Percentiles rank a stretch among this genome's conserved stretches.
Evolutionary conservation across 2,329 filamentous ascomycete species (phyloP).

Genomic region (Nothopassalora personata): DNA sequence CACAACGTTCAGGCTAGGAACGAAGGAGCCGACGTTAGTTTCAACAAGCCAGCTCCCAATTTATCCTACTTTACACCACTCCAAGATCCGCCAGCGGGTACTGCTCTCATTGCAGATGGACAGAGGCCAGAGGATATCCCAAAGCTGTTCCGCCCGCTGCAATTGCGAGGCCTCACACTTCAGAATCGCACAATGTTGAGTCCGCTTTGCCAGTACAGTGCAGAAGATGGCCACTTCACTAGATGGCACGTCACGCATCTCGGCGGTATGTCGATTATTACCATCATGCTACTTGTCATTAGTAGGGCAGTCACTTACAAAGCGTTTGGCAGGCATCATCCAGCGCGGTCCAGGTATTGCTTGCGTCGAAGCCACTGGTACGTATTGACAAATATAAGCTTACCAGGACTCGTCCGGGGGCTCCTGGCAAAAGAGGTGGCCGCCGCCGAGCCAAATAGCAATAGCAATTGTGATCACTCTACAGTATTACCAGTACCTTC

Average conservation of each 20-base stretch:
- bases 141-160: slow-evolving; percentile 56
- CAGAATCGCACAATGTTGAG: slow-evolving; percentile 54
- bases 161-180: slow-evolving; percentile 43
- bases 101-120: slow-evolving; percentile 43
- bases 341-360: slow-evolving; percentile 68
- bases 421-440: no score
- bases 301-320: background rate
- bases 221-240: slow-evolving; percentile 67
- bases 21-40: slow-evolving; percentile 22
- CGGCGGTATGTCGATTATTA: slow-evolving; percentile 44
- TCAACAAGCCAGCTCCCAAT: slow-evolving; percentile 41
- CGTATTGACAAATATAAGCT: background rate
- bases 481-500: no score
- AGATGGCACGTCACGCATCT: slow-evolving; percentile 70
- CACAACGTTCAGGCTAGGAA: slow-evolving; percentile 24
- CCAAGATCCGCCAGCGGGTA: slow-evolving; percentile 44
- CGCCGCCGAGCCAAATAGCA: no score
- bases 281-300: background rate
- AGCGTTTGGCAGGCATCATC: slow-evolving; percentile 51
- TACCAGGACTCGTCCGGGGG: no score
- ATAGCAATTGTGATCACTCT: no score
- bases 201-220: slow-evolving; percentile 63
- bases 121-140: slow-evolving; percentile 42
- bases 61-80: slow-evolving; percentile 46
- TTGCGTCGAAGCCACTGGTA: slow-evolving; percentile 67